A percentile compares a stretch with the other conserved stretches of the same genome.
Conservation (phyloP, 176 grass and related monocot species). For the Tillandsia fasciculata region DNA sequence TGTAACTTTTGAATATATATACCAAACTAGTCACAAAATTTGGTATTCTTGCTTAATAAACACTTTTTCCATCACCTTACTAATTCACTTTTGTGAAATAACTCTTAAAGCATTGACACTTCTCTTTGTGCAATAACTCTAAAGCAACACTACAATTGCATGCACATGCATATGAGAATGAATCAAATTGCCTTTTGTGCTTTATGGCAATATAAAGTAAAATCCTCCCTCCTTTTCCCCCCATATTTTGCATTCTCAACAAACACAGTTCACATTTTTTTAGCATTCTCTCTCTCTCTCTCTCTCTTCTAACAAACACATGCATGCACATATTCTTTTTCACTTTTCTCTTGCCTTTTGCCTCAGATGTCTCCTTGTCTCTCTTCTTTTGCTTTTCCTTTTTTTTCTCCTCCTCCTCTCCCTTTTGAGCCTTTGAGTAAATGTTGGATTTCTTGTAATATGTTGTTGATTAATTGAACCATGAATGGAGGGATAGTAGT, state of each 20-base stretch:
- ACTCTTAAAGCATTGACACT: neutral
- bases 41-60: neutral
- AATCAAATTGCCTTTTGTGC: conserved; percentile 1
- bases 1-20: no score
- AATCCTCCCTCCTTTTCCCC: neutral
- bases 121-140: neutral
- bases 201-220: conserved; percentile 3
- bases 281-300: neutral
- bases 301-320: conserved; percentile 5
- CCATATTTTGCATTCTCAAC: neutral
- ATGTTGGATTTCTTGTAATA: neutral
- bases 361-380: neutral
- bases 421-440: neutral
- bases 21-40: no score
- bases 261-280: neutral
- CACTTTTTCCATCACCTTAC: neutral
- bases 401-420: neutral
- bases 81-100: neutral
- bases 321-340: neutral
- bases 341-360: conserved; percentile 4
- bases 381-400: neutral
- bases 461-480: neutral
- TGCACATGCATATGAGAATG: conserved; percentile 11
- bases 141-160: neutral
- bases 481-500: neutral